Base-by-base conservation (phyloP, 2,329 filamentous ascomycete genomes). In the Hymenoscyphus repandus region DNA sequence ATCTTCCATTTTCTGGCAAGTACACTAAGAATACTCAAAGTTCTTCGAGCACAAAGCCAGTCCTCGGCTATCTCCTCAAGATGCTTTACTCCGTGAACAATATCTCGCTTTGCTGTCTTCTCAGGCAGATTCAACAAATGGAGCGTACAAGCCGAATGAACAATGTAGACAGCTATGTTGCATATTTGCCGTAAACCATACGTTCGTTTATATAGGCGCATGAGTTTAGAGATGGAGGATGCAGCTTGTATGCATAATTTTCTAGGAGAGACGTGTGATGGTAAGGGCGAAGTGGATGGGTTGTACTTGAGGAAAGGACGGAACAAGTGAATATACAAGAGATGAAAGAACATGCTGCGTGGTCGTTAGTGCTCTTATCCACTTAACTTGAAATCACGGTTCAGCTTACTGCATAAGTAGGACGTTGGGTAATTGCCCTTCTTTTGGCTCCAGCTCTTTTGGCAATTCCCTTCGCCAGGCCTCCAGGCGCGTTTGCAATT, bases 161-260 rank as follows among this genome's bases (percentile, higher is more conserved):
- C 79, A 70, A 97, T 96, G 68, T 99, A 99, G 0, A 97, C 90
- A 2, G 88, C 91, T 61, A 97, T 90, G 64, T 97, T 97, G 71
- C 89, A 95, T 32, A 99, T 96, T 66, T 97, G 92, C 4, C 90
- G 83, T 11, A 97, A 72, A 9, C 92, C 90, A 68, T 96, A 95
- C 1, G 85, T 85, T 59, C 92, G 89, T 68, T 95, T 96, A 71
- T 97, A 99, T 1, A 96, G 73, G 0, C 93, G 84, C 72, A 96
- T 85, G n/a, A 96, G 74, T 64, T 96, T 97, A 0, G 91, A 96
- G 49, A 97, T 93, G 57, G 85, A 84, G 1, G 85, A 83, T 0
- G 93, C 92, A 47, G 93, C 91, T 63, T 92, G 87, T 0, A 90
- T 93, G 70, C 92, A 96, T 48, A 95, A 82, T 59, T 91, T 90